Conservation (phyloP, 495 filamentous ascomycete species). For the Xanthoparmelia taractica region DNA sequence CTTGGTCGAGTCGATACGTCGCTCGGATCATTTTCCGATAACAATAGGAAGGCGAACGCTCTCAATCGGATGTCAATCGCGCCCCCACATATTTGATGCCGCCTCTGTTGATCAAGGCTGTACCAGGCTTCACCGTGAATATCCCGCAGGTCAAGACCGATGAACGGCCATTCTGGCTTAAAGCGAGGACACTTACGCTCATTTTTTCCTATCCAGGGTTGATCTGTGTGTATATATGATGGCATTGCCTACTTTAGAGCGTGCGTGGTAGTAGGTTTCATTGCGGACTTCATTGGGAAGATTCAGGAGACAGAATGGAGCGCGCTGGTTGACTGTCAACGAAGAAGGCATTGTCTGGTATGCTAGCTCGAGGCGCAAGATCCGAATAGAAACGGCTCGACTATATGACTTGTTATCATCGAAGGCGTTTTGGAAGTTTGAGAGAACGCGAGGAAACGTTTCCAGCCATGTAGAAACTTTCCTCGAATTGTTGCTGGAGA, state of each 20-base stretch:
- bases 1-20: too few species aligned
- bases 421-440: not conserved
- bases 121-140: not conserved
- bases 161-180: not conserved
- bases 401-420: not conserved
- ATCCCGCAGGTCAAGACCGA: not conserved
- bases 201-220: not conserved
- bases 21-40: too few species aligned
- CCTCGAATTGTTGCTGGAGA: not conserved
- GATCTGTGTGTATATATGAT: not conserved
- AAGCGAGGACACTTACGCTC: too few species aligned
- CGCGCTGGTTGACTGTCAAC: not conserved
- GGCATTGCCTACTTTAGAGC: too few species aligned
- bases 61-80: too few species aligned
- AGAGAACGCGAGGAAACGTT: not conserved
- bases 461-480: too few species aligned
- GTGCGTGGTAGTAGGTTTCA: not conserved
- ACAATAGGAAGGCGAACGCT: too few species aligned
- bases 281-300: not conserved
- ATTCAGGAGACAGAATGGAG: not conserved
- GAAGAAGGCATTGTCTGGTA: not conserved
- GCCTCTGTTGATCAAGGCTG: not conserved
- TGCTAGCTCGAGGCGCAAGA: not conserved
- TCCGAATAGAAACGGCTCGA: not conserved
- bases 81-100: not conserved